Evolutionary conservation across 176 grass and related monocot genomes (phyloP).

Genomic region (Luzula sylvatica): DNA sequence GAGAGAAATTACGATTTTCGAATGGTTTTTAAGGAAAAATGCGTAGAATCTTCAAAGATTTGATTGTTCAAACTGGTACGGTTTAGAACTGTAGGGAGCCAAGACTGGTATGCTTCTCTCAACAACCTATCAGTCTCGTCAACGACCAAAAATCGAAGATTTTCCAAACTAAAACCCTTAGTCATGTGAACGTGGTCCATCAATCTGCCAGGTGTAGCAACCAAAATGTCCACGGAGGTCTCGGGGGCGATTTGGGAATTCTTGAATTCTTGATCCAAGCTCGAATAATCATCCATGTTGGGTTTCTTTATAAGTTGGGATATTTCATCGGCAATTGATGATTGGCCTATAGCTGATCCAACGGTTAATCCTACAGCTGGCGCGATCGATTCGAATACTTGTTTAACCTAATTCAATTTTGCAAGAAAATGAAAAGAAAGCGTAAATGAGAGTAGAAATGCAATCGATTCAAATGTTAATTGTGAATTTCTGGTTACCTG

Average conservation of each 20-base stretch:
- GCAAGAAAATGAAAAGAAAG: not conserved
- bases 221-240: conserved; percentile 84
- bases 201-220: conserved; percentile 88
- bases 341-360: conserved; percentile 79
- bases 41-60: conserved; percentile 16
- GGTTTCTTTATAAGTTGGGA: conserved; percentile 47
- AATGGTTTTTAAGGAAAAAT: conserved; percentile 56
- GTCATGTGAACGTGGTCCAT: conserved; percentile 98
- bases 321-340: conserved; percentile 81
- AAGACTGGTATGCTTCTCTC: conserved; percentile 88
- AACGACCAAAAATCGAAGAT: conserved; percentile 94
- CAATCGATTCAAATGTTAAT: conserved; percentile 3
- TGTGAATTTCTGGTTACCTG: conserved; percentile 42
- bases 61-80: conserved; percentile 36
- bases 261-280: conserved; percentile 41
- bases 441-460: not conserved
- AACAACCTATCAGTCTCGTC: conserved; percentile 89
- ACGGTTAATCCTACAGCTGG: conserved; percentile 65
- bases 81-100: conserved; percentile 77
- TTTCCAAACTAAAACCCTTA: conserved; percentile 84
- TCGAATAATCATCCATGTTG: conserved; percentile 43
- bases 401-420: conserved; percentile 64
- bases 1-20: conserved; percentile 77
- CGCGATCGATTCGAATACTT: conserved; percentile 86
- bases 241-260: conserved; percentile 55